Conservation (phyloP, 768 basidiomycete genomes). For the Lentinula detonsa region DNA sequence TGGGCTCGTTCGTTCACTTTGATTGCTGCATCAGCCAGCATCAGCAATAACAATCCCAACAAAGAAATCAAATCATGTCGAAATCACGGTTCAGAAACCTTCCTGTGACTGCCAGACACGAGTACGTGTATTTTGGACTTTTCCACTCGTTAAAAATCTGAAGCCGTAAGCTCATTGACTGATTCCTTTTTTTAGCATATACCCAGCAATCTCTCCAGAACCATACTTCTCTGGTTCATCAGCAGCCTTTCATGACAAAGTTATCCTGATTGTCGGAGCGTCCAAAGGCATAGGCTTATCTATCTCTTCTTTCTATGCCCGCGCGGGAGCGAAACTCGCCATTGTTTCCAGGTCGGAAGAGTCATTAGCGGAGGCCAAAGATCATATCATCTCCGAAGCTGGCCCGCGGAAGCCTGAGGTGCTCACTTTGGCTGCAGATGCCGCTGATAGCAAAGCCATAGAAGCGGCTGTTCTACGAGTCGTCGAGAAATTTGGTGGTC, state of each 20-base stretch:
- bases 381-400: slow-evolving; percentile 9
- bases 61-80: not conserved
- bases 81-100: not conserved
- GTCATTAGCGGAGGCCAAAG: slow-evolving; percentile 14
- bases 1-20: no score
- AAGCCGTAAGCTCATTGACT: not conserved
- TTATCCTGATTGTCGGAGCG: slow-evolving; percentile 21
- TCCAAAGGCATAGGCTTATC: slow-evolving; percentile 20
- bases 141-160: not conserved
- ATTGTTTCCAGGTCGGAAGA: slow-evolving; percentile 14
- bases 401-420: slow-evolving; percentile 8
- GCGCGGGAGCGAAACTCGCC: slow-evolving; percentile 20
- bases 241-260: slow-evolving; percentile 15
- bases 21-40: no score
- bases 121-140: not conserved
- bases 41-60: not conserved
- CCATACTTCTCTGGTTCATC: slow-evolving; percentile 11
- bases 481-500: slow-evolving; percentile 16
- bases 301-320: slow-evolving; percentile 18
- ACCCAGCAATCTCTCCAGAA: slow-evolving; percentile 20
- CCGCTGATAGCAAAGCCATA: slow-evolving; percentile 13
- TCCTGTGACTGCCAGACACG: not conserved
- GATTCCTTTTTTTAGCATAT: slow-evolving; percentile 9
- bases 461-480: slow-evolving; percentile 16
- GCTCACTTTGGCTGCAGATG: slow-evolving; percentile 17